Conservation (phyloP, 192 early-diverging fungal species). For the Gonapodya prolifera region DNA sequence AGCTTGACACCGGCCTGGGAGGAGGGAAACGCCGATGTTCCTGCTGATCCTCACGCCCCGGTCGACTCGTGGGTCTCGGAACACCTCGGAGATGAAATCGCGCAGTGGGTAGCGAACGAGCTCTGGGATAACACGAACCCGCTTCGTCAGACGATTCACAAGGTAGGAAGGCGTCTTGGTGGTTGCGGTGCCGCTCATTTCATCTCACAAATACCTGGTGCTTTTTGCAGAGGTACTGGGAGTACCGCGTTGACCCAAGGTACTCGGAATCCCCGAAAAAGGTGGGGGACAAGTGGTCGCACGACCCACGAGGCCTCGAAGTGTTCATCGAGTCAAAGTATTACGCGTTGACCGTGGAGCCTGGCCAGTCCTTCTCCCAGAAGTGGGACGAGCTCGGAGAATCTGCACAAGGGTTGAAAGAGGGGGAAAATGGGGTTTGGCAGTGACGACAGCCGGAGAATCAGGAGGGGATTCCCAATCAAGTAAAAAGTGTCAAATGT, state of each 20-base stretch:
- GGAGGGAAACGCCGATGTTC: not conserved
- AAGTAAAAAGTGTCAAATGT: too few relatives aligned
- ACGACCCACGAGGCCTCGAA: not conserved
- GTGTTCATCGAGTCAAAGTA: not conserved
- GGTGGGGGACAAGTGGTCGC: not conserved
- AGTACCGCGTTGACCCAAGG: not conserved
- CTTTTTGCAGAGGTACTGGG: not conserved
- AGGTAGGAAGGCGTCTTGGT: not conserved
- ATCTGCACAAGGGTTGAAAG: not conserved
- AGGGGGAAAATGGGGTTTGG: not conserved
- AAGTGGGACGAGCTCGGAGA: not conserved
- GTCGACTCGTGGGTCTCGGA: not conserved
- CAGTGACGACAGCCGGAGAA: too few relatives aligned
- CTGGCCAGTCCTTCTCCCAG: not conserved
- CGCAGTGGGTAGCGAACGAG: not conserved
- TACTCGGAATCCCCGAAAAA: not conserved
- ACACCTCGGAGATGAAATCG: not conserved
- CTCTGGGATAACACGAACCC: not conserved
- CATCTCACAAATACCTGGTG: not conserved
- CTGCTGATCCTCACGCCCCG: not conserved
- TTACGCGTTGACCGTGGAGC: not conserved
- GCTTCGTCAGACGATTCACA: not conserved
- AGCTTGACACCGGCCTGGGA: not conserved
- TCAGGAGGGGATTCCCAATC: too few relatives aligned
- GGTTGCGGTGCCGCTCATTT: too few relatives aligned